Conservation (phyloP, 2,329 filamentous ascomycete genomes). For the Colletotrichum australisinense region DNA sequence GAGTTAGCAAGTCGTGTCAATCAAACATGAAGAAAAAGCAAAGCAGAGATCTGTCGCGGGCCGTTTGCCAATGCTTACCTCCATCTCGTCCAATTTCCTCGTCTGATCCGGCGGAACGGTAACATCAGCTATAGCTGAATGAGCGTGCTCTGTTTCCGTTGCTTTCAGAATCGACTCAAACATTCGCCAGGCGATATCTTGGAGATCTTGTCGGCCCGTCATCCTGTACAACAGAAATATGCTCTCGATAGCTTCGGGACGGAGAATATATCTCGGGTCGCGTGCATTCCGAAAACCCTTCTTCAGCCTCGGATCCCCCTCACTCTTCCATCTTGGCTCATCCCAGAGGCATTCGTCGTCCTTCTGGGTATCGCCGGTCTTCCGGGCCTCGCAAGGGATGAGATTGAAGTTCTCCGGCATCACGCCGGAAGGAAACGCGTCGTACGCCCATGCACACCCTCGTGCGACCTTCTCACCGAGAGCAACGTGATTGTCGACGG, state of each 20-base stretch:
- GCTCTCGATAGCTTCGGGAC: constrained; percentile 64
- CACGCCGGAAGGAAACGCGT: constrained; percentile 58
- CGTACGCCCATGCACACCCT: constrained; percentile 65
- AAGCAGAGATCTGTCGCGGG: constrained; percentile 33
- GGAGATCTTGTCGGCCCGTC: constrained; percentile 58
- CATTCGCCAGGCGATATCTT: constrained; percentile 65
- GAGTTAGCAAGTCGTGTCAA: background rate
- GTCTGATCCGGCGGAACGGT: constrained; percentile 60
- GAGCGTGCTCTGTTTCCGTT: constrained; percentile 59
- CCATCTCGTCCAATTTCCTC: constrained; percentile 52
- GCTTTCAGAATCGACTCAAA: constrained; percentile 57
- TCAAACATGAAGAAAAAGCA: constrained; percentile 16
- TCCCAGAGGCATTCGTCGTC: constrained; percentile 62
- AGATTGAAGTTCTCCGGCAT: constrained; percentile 63
- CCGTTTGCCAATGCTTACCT: constrained; percentile 40
- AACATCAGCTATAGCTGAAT: constrained; percentile 61
- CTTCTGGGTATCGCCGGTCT: constrained; percentile 4
- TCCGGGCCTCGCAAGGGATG: constrained; percentile 46
- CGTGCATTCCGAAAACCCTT: constrained; percentile 72
- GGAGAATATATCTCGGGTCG: constrained; percentile 61
- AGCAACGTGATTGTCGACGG: constrained; percentile 53
- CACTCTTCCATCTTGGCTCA: constrained; percentile 34
- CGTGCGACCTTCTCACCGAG: constrained; percentile 57
- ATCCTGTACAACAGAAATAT: constrained; percentile 66
- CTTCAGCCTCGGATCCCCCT: constrained; percentile 41